Evolutionary conservation across 2,329 filamentous ascomycete species (phyloP).

Genomic region (Paraphaeosphaeria sporulosa): DNA sequence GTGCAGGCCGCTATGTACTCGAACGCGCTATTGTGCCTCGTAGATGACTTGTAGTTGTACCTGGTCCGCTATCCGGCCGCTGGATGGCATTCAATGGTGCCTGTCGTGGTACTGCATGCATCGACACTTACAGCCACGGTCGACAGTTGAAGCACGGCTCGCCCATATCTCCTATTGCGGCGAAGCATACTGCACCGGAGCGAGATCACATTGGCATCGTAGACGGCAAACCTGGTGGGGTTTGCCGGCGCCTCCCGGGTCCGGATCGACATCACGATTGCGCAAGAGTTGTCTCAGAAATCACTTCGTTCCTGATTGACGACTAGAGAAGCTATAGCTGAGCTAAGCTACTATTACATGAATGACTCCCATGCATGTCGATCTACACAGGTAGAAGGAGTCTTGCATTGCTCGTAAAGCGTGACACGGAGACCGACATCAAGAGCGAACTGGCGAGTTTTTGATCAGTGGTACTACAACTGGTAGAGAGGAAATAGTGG

Average conservation of each 20-base stretch:
- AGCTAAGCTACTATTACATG: slow-evolving; percentile 17
- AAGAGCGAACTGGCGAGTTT: neutral
- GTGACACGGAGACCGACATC: neutral
- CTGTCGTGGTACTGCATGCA: no score
- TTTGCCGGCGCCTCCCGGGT: neutral
- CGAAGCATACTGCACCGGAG: no score
- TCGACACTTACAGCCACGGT: no score
- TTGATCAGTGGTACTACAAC: neutral
- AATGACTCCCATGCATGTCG: neutral
- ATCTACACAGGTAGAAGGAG: neutral
- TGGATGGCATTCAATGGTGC: no score
- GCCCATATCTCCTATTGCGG: neutral
- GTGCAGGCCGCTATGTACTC: no score
- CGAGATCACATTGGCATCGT: no score
- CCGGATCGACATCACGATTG: neutral
- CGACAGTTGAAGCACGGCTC: no score
- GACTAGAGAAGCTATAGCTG: slow-evolving; percentile 7
- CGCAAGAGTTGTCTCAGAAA: neutral
- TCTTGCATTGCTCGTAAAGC: neutral
- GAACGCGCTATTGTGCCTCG: no score
- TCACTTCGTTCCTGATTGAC: slow-evolving; percentile 3
- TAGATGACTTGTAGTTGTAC: neutral
- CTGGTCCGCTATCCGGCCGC: no score
- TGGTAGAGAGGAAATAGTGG: slow-evolving; percentile 10
- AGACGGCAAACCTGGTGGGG: no score